Evolutionary conservation across 495 filamentous ascomycete genomes (phyloP), one percentile per base, ranked within the genome.

Genomic region (Trypethelium eluteriae): DNA sequence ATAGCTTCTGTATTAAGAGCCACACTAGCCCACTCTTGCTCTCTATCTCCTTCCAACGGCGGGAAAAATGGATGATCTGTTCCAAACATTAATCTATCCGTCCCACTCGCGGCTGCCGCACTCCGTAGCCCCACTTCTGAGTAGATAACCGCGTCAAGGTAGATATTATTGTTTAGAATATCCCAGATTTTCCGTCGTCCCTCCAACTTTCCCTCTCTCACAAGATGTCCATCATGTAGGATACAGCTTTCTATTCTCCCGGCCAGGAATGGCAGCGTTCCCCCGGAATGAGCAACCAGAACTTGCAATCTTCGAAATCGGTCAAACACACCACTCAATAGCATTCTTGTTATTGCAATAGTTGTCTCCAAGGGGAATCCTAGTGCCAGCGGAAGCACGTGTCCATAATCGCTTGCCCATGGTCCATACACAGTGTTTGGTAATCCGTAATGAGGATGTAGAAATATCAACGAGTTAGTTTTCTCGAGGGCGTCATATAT

Each of bases 41-140:
- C 83, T 10, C 66, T 67, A 34, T 79, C 74, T 73, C 81, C 80
- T 36, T 79, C 80, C 14, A 96, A 70, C 1, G 92, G 92, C 39
- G 93, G 93, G 76, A 96, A 98, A 78, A 98, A 98, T 0, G 93
- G 93, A 78, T 96, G 91, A 75, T 96, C 93, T 2, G 91, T 96
- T 25, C 86, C 92, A 80, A 96, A 93, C 72, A 93, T 81, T 38
- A 93, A 71, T 69, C 90, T 80, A 69, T 91, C 88, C 9, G 77
- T 77, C 0, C 87, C 87, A 14, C 82, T 82, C 0, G 83, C 82
- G 14, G 83, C 81, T 3, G 90, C 79, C 0, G 92, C 92, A 2
- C 91, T 89, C 71, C 87, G 86, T 41, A 96, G 71, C 0, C 89
- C 90, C 14, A 89, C 86, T 38, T 84, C 80, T 0, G 85, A 85